Conservation (phyloP, 2,329 filamentous ascomycete genomes). For the Sordariomycetes sp. region DNA sequence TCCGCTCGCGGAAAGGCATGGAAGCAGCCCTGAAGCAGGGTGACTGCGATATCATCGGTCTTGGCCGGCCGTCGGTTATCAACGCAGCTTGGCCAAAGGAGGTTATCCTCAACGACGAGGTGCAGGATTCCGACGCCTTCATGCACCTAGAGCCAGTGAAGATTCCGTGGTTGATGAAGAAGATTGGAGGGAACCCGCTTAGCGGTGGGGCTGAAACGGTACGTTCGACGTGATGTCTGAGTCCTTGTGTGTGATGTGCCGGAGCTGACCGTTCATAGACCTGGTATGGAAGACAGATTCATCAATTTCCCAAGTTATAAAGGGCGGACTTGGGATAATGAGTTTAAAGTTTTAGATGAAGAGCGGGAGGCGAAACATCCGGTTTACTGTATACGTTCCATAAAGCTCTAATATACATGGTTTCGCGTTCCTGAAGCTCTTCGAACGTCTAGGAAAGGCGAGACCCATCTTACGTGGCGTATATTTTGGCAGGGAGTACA, state of each 20-base stretch:
- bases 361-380: too few relatives aligned
- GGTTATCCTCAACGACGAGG: conserved; percentile 21
- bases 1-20: conserved; percentile 38
- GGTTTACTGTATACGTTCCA: too few relatives aligned
- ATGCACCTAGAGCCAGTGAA: not conserved
- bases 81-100: conserved; percentile 26
- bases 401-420: too few relatives aligned
- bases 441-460: too few relatives aligned
- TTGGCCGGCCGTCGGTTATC: conserved; percentile 27
- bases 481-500: too few relatives aligned
- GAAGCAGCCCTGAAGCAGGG: conserved; percentile 25
- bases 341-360: too few relatives aligned
- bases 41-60: conserved; percentile 30
- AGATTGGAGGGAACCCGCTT: not conserved
- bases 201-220: not conserved
- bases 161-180: not conserved
- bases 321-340: too few relatives aligned
- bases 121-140: conserved; percentile 14
- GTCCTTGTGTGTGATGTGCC: not conserved
- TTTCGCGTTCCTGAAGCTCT: too few relatives aligned
- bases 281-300: conserved; percentile 4
- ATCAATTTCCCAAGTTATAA: too few relatives aligned
- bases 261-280: too few relatives aligned
- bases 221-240: not conserved
- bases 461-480: too few relatives aligned